Evolutionary conservation across 768 basidiomycete species (phyloP), one percentile per base, ranked within the genome.

Genomic region (Mycena sanguinolenta): DNA sequence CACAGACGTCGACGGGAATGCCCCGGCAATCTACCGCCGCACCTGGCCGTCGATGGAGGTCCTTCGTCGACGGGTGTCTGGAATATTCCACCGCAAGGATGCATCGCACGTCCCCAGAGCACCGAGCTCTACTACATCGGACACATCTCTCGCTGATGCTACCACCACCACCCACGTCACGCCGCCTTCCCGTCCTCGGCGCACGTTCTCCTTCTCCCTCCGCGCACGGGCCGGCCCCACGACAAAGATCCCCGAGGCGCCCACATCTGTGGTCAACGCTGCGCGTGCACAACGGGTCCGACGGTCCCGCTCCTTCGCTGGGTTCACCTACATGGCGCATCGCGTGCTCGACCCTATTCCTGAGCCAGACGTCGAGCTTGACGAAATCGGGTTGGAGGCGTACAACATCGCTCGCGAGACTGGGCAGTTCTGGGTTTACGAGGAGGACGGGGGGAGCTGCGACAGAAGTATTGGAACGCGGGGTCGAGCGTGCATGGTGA

Each of bases 181-280:
- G 36, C 34, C 50, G 14, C 6, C 8, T 14, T 38, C 34, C 21
- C 62, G 28, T 16, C 10, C 58, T 17, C 62, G 50, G 14, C 57
- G 68, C 62, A 53, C 57, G 19, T 69, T 69, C 60, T 65, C 63
- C 25, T 44, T 70, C 53, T 61, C 64, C 59, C 59, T 70, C 59
- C 69, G 69, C 39, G 34, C 63, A 44, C 67, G 61, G 32, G 25
- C n/a, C n/a, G n/a, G n/a, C n/a, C n/a, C n/a, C n/a, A n/a, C 55
- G 25, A 16, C 30, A 50, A 57, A 63, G 25, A 25, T 50, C 32
- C 36, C 58, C n/a, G 50, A 50, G 30, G 38, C 59, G n/a, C 52
- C 54, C 53, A 39, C 12, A 4, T 59, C 69, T 19, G 64, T 62
- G 25, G 53, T 10, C 23, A 12, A 70, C 54, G 34, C 58, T 44